Conservation (phyloP, 805 yeast genomes). For the Martiniozyma abietophila region DNA sequence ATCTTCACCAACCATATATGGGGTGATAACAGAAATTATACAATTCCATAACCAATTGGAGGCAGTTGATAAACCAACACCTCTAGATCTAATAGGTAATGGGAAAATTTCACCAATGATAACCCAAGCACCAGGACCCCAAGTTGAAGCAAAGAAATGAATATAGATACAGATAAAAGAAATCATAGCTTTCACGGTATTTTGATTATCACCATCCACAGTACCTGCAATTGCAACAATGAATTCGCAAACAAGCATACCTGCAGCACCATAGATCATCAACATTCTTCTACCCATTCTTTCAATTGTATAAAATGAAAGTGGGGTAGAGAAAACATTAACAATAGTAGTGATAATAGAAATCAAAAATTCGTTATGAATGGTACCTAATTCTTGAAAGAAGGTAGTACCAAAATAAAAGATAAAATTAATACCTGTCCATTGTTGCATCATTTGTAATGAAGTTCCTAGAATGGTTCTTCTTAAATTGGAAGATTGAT, state of each 20-base stretch:
- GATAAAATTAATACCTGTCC: conserved; percentile 69
- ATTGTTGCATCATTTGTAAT: conserved; percentile 53
- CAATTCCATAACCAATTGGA: conserved; percentile 78
- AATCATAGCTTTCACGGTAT: conserved; percentile 27
- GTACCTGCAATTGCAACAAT: conserved; percentile 41
- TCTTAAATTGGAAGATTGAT: conserved; percentile 31
- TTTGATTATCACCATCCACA: conserved; percentile 20
- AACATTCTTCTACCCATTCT: conserved; percentile 48
- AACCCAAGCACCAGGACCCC: conserved; percentile 82
- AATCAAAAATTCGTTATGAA: conserved; percentile 39
- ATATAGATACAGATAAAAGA: conserved; percentile 51
- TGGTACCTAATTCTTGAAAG: conserved; percentile 44
- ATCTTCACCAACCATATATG: conserved; percentile 60
- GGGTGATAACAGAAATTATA: conserved; percentile 68
- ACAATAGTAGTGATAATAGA: conserved; percentile 46
- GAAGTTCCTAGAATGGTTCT: conserved; percentile 36
- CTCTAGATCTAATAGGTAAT: conserved; percentile 64
- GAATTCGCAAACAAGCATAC: conserved; percentile 46
- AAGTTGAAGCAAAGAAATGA: conserved; percentile 69
- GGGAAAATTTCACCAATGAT: conserved; percentile 56
- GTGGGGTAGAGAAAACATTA: conserved; percentile 42
- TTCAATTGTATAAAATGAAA: conserved; percentile 49
- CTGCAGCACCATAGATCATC: conserved; percentile 38
- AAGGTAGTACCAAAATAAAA: conserved; percentile 68
- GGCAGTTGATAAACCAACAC: conserved; percentile 61